Base-by-base conservation (phyloP, 2,329 filamentous ascomycete species). In the Xylariaceae sp. region DNA sequence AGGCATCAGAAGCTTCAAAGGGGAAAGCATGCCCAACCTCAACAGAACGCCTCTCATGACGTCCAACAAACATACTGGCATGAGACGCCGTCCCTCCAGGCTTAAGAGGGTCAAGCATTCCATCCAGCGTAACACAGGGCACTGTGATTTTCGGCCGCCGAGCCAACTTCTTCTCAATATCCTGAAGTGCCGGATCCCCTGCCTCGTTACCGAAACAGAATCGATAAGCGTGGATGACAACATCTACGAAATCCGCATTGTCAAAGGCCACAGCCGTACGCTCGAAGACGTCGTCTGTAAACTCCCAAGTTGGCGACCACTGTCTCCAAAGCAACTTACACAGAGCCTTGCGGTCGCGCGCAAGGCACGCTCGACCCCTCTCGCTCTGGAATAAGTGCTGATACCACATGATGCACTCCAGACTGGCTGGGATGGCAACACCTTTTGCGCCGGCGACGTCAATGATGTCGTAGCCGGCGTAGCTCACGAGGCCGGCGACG, bases 371-470 rank as follows among this genome's bases (percentile, higher is more conserved):
- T 8, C 48, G 42, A 1, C 48, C 48, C 11, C 45, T 41, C 42
- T 50, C 48, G 45, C 45, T 45, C 48, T 50, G 48, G 45, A 48
- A 50, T 1, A 50, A 21, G 25, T 50, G 48, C 42, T 50, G 48
- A 27, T 50, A 50, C 48, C 48, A 50, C 41, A 42, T 42, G 25
- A 48, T 42, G 36, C 45, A 45, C 38, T 50, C 48, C 4, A 50
- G 48, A 6, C 6, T 17, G 2, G 48, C n/a, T 2, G 48, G 19
- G 1, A n/a, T 6, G 8, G 42, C 38, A 2, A 42, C 36, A 6
- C 10, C 40, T n/a, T n/a, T n/a, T 29, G 32, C 5, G 6, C 25
- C 38, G 11, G 32, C 39, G 8, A 50, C 39, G 23, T 45, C 48
- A 16, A 39, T 39, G 45, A 50, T 14, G 22, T 50, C 48, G 36